These are phyloP conservation scores for Alternaria gaisen DNA, from an alignment of 2,329 filamentous ascomycete genomes.

Conservation along the genomic window DNA sequence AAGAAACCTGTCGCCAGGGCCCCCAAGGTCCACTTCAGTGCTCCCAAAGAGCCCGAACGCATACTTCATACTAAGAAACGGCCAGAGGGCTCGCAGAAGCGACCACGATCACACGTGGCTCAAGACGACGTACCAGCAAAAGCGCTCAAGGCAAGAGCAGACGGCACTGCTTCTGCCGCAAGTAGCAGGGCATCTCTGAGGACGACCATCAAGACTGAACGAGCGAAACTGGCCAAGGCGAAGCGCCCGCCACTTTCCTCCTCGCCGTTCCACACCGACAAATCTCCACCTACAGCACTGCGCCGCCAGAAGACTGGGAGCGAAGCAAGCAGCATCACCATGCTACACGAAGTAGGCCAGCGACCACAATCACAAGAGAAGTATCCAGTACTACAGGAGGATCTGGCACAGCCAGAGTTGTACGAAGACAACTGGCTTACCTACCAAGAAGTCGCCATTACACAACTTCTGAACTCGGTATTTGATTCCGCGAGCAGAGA, in stretches of 20 bases:
- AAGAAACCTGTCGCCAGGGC: conserved; percentile 37
- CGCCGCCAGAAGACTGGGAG: conserved; percentile 37
- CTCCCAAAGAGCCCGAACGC: conserved; percentile 31
- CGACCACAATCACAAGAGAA: conserved; percentile 42
- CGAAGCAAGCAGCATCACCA: conserved; percentile 41
- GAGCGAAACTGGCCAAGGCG: conserved; percentile 31
- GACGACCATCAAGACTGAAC: conserved; percentile 38
- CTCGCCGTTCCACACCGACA: conserved; percentile 48
- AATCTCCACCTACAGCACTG: conserved; percentile 48
- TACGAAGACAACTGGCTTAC: conserved; percentile 71
- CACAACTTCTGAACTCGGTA: conserved; percentile 66
- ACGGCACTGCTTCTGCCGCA: conserved; percentile 40
- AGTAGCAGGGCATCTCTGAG: conserved; percentile 35
- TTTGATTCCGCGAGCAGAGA: conserved; percentile 54
- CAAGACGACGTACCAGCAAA: conserved; percentile 47
- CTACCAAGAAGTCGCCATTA: conserved; percentile 68
- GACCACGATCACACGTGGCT: conserved; percentile 43
- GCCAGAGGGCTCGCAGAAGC: conserved; percentile 44
- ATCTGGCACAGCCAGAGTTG: conserved; percentile 64
- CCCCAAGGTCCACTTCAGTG: conserved; percentile 41
- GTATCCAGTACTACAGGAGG: conserved; percentile 64
- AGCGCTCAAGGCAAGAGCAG: conserved; percentile 42
- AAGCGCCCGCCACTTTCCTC: conserved; percentile 40
- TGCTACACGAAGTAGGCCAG: conserved; percentile 46
- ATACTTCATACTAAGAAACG: conserved; percentile 30